Evolutionary conservation across 108 stramenopile species (phyloP), one percentile per base, ranked within the genome.

Genomic region (Cyclotella cryptica): DNA sequence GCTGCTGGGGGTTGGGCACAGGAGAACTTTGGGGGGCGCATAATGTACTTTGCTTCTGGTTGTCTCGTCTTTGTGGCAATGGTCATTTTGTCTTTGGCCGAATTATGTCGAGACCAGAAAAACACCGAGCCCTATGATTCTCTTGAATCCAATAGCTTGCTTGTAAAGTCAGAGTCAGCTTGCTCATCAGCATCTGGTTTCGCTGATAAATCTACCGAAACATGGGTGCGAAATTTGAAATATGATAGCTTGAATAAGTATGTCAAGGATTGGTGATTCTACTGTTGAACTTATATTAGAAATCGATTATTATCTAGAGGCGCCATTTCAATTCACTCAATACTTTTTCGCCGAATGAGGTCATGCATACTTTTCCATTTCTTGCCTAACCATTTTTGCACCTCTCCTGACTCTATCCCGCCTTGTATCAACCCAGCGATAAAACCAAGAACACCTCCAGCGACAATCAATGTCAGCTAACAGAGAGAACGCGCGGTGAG

Each of bases 391-490:
- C 64, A 66, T 57, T 57, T 53, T 46, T 54, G 69, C 15, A 65
- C 47, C 3, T 28, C 75, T 49, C 92, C 95, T 22, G 92, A 91
- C 69, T 90, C 92, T 14, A 96, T 77, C 1, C 90, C 92, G 75
- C 93, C 91, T 65, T 96, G 95, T 26, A 97, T 78, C 54, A 97
- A 71, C 0, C 97, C 98, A 10, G 97, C 96, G 1, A 80, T 65
- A 46, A 93, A 96, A 8, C 98, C 98, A 9, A 98, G 72, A 15
- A 87, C 92, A 22, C 88, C 98, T 19, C 98, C 98, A 6, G 97
- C 96, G 3, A 97, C 13, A 66, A 98, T 98, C 18, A 98, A 85
- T 43, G 97, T 98, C 72, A 95, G 75, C 60, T 61, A 21, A 55
- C n/a, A 1, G 11, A 55, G 24, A 61, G 3, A 61, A 13, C 5